phyloP scores from a whole-genome alignment of 116 monocot genomes.

The Trichopus zeylanicus region DNA sequence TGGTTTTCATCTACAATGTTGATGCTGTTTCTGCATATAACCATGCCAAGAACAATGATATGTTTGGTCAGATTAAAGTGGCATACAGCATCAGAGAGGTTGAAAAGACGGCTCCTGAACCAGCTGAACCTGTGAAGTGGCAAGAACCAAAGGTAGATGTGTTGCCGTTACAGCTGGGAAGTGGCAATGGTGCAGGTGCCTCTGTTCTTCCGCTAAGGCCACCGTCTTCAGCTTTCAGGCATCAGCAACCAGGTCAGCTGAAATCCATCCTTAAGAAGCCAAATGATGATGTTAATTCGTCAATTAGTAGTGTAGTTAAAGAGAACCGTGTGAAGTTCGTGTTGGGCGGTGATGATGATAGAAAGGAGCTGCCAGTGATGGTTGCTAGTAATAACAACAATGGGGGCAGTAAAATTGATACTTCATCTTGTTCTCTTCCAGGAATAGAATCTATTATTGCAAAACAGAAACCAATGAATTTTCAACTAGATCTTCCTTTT shows the following conservation, averaged over 20 bases:
- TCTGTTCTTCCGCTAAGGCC: neutral
- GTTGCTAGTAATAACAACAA: neutral
- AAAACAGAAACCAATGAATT: neutral
- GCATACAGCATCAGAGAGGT: constrained; percentile 28
- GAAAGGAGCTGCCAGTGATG: neutral
- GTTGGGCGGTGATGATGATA: constrained; percentile 5
- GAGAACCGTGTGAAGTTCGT: constrained; percentile 48
- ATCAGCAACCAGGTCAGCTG: constrained; percentile 2
- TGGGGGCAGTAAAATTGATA: neutral
- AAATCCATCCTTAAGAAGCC: constrained; percentile 60
- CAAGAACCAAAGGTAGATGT: neutral
- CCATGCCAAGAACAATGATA: constrained; percentile 16
- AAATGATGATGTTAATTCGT: constrained; percentile 5
- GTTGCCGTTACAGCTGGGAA: neutral
- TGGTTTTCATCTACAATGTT: constrained; percentile 38
- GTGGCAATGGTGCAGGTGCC: neutral
- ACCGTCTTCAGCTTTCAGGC: neutral
- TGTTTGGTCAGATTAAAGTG: constrained; percentile 42
- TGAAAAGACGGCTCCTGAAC: constrained; percentile 8
- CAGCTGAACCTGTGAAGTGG: neutral
- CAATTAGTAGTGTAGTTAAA: neutral
- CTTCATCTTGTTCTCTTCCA: neutral
- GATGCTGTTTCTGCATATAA: constrained; percentile 34
- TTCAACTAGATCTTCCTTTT: neutral
- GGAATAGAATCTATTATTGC: neutral